Percentiles rank a stretch among this genome's conserved stretches.
Evolutionary conservation across 441 rosid species (phyloP).

Genomic region (Erodium texanum): DNA sequence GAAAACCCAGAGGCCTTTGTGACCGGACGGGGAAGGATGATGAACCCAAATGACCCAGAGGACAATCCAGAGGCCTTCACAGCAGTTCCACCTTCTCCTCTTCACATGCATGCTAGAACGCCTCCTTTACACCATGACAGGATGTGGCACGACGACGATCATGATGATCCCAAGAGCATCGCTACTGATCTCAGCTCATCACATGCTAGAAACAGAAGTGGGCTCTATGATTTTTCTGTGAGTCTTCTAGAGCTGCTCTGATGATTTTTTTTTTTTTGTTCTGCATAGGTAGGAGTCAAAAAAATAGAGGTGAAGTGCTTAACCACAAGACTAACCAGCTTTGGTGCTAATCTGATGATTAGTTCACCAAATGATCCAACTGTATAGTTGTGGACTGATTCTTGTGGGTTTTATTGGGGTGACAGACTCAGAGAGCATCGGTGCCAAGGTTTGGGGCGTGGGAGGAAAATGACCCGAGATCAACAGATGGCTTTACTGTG

Average conservation of each 20-base stretch:
- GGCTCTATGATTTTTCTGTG: conserved; percentile 17
- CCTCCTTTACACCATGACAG: background rate
- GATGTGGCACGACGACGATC: background rate
- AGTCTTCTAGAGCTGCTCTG: conserved; percentile 3
- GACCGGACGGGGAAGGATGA: conserved; percentile 4
- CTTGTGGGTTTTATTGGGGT: background rate
- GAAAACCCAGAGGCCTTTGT: conserved; percentile 40
- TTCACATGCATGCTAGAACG: background rate
- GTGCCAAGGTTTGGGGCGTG: conserved; percentile 51
- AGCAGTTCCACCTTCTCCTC: conserved; percentile 2
- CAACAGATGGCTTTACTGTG: conserved; percentile 40
- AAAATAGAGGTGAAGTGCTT: too few species aligned
- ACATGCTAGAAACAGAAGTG: conserved; percentile 19
- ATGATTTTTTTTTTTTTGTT: too few species aligned
- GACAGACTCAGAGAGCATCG: conserved; percentile 32
- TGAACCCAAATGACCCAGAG: conserved; percentile 2
- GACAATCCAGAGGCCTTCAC: background rate
- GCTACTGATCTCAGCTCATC: conserved; percentile 3
- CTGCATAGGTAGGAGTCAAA: too few species aligned
- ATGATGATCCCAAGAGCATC: conserved; percentile 10
- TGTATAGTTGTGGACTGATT: background rate
- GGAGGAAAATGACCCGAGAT: conserved; percentile 41
- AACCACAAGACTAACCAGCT: too few species aligned
- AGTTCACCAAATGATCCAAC: background rate
- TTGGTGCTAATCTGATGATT: too few species aligned